A percentile compares a stretch with the other conserved stretches of the same genome.
phyloP scores from a whole-genome alignment of 495 filamentous ascomycete species.

The Aspergillus coremiiformis region DNA sequence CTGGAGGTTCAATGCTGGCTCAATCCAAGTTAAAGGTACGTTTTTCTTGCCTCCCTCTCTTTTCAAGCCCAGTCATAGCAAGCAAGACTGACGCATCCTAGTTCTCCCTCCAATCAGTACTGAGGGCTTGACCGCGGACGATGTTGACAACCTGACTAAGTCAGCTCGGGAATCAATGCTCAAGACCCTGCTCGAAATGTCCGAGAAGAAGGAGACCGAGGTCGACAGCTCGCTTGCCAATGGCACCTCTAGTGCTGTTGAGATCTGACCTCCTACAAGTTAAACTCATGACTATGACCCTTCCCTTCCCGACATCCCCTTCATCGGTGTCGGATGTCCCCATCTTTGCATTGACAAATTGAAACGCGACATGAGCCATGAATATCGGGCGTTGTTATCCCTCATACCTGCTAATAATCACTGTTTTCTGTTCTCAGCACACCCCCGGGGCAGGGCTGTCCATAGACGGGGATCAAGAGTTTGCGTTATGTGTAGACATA shows the following conservation, averaged over 20 bases:
- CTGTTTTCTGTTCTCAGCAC: neutral
- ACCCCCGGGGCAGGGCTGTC: neutral
- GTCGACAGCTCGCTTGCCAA: slow-evolving; percentile 16
- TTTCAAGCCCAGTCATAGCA: neutral
- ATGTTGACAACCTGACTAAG: slow-evolving; percentile 73
- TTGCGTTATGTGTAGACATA: neutral
- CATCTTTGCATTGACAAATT: neutral
- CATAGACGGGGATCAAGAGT: neutral
- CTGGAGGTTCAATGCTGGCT: slow-evolving; percentile 63
- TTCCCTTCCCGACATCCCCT: neutral
- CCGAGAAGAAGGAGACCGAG: slow-evolving; percentile 25
- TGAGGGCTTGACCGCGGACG: slow-evolving; percentile 62
- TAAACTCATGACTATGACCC: neutral
- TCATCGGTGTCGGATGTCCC: neutral
- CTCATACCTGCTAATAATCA: neutral
- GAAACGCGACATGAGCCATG: neutral
- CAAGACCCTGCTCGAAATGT: slow-evolving; percentile 58
- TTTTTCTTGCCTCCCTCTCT: slow-evolving; percentile 1
- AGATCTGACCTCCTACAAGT: slow-evolving; percentile 24
- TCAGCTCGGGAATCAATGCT: slow-evolving; percentile 74
- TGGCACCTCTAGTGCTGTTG: slow-evolving; percentile 32
- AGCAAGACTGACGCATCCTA: slow-evolving; percentile 17
- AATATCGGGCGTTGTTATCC: neutral
- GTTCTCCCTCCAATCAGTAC: slow-evolving; percentile 84
- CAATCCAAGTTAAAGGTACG: slow-evolving; percentile 73